Conservation (phyloP, 139 green algal genomes). For the Chlamydomonas sp. region DNA sequence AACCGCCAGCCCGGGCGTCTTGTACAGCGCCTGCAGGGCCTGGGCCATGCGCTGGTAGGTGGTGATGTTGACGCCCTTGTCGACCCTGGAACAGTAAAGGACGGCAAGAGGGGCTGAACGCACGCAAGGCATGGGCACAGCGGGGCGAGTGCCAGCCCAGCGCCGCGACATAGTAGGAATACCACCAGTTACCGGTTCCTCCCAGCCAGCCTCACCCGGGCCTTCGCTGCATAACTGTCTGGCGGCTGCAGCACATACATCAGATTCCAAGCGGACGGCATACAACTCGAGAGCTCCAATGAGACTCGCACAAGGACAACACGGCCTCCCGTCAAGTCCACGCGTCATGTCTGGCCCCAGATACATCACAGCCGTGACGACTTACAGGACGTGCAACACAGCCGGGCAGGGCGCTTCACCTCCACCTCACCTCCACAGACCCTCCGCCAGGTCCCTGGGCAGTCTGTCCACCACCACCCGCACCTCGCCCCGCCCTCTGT, state of each 20-base stretch:
- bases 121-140: neutral
- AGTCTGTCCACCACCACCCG: slow-evolving; percentile 27
- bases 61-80: slow-evolving; percentile 52
- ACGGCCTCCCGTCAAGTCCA: no score
- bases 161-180: neutral
- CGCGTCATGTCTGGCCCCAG: no score
- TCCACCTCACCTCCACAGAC: slow-evolving; percentile 37
- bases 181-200: neutral
- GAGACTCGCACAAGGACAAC: no score
- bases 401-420: no score
- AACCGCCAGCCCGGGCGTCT: neutral
- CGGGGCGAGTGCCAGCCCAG: no score
- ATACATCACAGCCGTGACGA: no score
- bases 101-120: no score
- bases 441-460: slow-evolving; percentile 7
- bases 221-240: neutral
- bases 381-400: no score
- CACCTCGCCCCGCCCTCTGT: slow-evolving; percentile 36
- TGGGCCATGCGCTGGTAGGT: slow-evolving; percentile 46
- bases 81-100: slow-evolving; percentile 29
- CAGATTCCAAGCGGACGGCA: no score
- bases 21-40: slow-evolving; percentile 47
- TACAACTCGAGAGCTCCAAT: no score
- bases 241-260: no score
- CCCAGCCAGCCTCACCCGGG: neutral